Percentiles rank a stretch among this genome's conserved stretches.
Conservation (phyloP, 768 basidiomycete genomes). For the Mycena vitilis region DNA sequence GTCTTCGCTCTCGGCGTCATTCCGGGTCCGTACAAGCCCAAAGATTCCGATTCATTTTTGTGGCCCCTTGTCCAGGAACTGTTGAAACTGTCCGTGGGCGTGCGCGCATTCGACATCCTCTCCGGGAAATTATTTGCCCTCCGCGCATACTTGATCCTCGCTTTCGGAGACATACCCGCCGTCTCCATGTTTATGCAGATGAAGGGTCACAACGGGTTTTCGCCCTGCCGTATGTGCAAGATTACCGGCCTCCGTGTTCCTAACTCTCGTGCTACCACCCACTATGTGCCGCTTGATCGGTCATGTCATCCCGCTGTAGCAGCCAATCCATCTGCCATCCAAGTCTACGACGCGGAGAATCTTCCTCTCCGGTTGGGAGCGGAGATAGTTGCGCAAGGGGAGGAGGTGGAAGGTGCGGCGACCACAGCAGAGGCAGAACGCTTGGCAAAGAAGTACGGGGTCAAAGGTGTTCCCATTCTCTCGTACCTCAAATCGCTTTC, state of each 20-base stretch:
- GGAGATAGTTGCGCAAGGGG: constrained; percentile 41
- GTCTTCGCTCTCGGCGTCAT: constrained; percentile 53
- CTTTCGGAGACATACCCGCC: constrained; percentile 48
- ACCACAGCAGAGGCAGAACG: constrained; percentile 35
- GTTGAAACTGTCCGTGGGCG: constrained; percentile 44
- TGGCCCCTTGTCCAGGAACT: constrained; percentile 51
- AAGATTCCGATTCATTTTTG: constrained; percentile 53
- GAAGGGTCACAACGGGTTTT: constrained; percentile 52
- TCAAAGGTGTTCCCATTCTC: constrained; percentile 49
- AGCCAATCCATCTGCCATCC: background rate
- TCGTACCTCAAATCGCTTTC: constrained; percentile 44
- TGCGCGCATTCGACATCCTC: constrained; percentile 44
- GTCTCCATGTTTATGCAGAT: background rate
- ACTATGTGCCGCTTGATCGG: constrained; percentile 47
- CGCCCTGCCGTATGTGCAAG: constrained; percentile 45
- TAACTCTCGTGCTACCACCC: constrained; percentile 24
- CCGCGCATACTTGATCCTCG: constrained; percentile 44
- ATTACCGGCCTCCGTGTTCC: constrained; percentile 40
- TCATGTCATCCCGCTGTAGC: constrained; percentile 36
- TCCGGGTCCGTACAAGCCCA: constrained; percentile 54
- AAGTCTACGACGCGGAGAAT: constrained; percentile 41
- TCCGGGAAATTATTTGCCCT: constrained; percentile 39
- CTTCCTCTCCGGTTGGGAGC: constrained; percentile 50
- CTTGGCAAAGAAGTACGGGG: constrained; percentile 45
- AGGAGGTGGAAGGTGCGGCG: constrained; percentile 39